Percentiles rank a stretch among this genome's conserved stretches.
These are phyloP conservation scores for Fonsecaea monophora DNA, from an alignment of 2,329 filamentous ascomycete genomes.

Conservation along the genomic window DNA sequence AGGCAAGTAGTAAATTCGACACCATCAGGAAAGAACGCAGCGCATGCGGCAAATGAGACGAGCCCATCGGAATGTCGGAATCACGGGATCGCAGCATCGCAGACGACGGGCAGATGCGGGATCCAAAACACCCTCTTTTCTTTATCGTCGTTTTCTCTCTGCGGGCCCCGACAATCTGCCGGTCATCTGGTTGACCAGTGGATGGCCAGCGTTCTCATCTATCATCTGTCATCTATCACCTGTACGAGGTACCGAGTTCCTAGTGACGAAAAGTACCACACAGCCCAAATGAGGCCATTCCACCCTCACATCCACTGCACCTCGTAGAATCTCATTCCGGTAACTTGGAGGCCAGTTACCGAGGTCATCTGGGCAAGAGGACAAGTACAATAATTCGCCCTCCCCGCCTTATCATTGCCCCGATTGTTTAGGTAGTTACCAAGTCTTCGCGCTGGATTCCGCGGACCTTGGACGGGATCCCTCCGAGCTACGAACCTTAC, in stretches of 20 bases:
- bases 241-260: not conserved
- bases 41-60: constrained; percentile 5
- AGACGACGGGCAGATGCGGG: constrained; percentile 20
- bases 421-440: not conserved
- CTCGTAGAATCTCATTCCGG: not conserved
- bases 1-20: not conserved
- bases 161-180: constrained; percentile 12
- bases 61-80: not conserved
- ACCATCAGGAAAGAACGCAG: not conserved
- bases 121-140: constrained; percentile 1
- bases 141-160: not conserved
- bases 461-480: not conserved
- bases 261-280: constrained; percentile 1
- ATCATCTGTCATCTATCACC: not conserved
- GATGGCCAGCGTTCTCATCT: no score
- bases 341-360: not conserved
- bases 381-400: not conserved
- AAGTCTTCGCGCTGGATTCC: constrained; percentile 3
- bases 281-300: not conserved
- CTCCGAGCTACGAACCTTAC: not conserved
- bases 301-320: not conserved
- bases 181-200: not conserved
- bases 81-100: not conserved
- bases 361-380: not conserved
- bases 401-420: constrained; percentile 1